Evolutionary conservation across 768 basidiomycete genomes (phyloP).

Genomic region (Suillus plorans): DNA sequence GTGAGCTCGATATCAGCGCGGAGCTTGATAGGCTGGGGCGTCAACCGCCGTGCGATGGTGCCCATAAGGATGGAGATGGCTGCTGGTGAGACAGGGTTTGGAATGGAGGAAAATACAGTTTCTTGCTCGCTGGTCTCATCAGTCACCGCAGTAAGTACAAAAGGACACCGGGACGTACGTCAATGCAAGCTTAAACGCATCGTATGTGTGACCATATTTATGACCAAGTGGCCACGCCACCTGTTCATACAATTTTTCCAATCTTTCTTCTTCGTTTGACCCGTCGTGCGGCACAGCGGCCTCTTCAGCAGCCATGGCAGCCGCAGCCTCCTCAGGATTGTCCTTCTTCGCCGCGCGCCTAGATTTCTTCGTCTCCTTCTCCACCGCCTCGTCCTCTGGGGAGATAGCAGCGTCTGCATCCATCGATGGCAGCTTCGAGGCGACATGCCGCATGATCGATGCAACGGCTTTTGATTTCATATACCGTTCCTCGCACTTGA

Average conservation of each 20-base stretch:
- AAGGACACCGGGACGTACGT: conserved; percentile 54
- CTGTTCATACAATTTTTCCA: conserved; percentile 87
- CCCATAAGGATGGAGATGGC: conserved; percentile 64
- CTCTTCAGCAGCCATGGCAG: conserved; percentile 42
- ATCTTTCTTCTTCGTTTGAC: conserved; percentile 70
- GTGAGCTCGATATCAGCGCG: conserved; percentile 97
- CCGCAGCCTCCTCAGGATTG: conserved; percentile 46
- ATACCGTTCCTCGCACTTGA: conserved; percentile 98
- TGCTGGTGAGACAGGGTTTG: conserved; percentile 52
- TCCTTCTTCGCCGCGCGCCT: conserved; percentile 44
- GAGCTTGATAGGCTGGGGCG: conserved; percentile 98
- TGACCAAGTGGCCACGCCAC: conserved; percentile 92
- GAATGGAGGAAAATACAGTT: conserved; percentile 74
- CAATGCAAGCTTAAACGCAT: conserved; percentile 96
- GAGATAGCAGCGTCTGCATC: conserved; percentile 19
- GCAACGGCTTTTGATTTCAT: conserved; percentile 98
- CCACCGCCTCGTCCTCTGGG: conserved; percentile 34
- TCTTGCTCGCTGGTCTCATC: conserved; percentile 57
- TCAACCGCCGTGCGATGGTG: conserved; percentile 92
- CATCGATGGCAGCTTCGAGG: conserved; percentile 68
- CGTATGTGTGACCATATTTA: conserved; percentile 94
- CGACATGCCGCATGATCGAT: conserved; percentile 89
- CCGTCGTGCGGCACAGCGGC: conserved; percentile 21
- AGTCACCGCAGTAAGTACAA: neutral
- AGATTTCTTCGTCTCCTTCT: conserved; percentile 50